Base-by-base conservation (phyloP, 176 grass and related monocot species). In the Musa beccarii region DNA sequence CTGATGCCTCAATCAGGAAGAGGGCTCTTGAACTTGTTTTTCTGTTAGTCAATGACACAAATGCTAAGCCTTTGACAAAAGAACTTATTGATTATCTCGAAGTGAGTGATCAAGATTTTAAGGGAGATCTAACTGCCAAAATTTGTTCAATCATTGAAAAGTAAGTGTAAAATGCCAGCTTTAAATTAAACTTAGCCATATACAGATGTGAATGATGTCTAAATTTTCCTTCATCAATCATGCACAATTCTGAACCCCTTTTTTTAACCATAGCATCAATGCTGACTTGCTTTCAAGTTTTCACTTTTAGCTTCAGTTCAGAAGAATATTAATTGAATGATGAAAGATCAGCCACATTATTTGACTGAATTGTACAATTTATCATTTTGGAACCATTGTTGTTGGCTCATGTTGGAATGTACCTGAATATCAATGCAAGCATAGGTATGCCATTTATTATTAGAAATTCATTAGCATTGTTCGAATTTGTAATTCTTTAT, bases 1-100 rank as follows among this genome's bases (percentile, higher is more conserved):
- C 96, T 65, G 96, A 99, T 91, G 96, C 92, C 62, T 99, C 96
- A 61, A 99, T 99, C 74, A 89, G 89, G 67, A 99, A 92, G 91
- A 99, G 96, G 84, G 96, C 96, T 20, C 89, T 99, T 78, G 96
- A 92, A 67, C 88, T 99, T 81, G 66, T 89, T 89, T 99, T 89
- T 68, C 77, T 99, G 54, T 88, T 99, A 75, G 85, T 95, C 52
- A 99, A 89, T 81, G 96, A 99, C 73, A 79, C 85, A 62, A 99
- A 99, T 84, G 91, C 80, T 26, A 99, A 95, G 72, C 68, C 91
- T 85, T 84, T 99, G 89, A 92, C 91, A 49, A 95, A 95, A 82
- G 91, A 99, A 68, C 96, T 99, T 82, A 77, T 95, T 92, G 96
- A 95, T 86, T 95, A 92, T 86, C 84, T 99, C 54, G 88, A 95